Percentiles rank a stretch among this genome's conserved stretches.
Evolutionary conservation across 129 eudicot genomes (phyloP).

Genomic region (Dittrichia graveolens): DNA sequence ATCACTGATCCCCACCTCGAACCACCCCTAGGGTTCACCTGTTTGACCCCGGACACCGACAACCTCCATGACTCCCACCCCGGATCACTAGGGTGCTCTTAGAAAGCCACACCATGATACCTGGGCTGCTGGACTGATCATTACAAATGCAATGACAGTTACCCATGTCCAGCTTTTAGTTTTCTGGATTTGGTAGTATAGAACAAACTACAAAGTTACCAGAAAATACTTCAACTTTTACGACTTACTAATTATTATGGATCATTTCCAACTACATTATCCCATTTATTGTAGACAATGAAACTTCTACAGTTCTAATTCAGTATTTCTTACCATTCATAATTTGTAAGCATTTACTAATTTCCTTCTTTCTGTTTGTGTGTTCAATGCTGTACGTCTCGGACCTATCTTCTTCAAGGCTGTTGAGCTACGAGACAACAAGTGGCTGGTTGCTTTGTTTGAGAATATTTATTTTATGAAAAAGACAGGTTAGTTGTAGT

Average conservation of each 20-base stretch:
- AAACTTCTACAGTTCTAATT: background rate
- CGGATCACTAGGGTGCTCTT: background rate
- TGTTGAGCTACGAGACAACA: background rate
- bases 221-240: conserved; percentile 21
- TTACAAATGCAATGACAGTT: conserved; percentile 23
- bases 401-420: background rate
- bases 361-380: conserved; percentile 6
- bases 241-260: conserved; percentile 6
- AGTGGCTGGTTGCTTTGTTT: conserved; percentile 19
- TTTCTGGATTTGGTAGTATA: conserved; percentile 21
- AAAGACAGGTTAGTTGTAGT: conserved; percentile 22
- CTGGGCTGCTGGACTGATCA: conserved; percentile 18
- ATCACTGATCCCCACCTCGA: too few species aligned
- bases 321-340: conserved; percentile 4
- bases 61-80: too few species aligned
- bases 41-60: too few species aligned
- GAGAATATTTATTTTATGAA: conserved; percentile 9
- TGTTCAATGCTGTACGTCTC: background rate
- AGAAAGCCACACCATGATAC: background rate
- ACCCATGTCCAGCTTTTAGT: conserved; percentile 9
- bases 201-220: conserved; percentile 11
- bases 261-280: background rate
- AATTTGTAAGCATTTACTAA: conserved; percentile 20
- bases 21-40: too few species aligned
- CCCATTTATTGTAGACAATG: conserved; percentile 8